A percentile compares a stretch with the other conserved stretches of the same genome.
phyloP scores from a whole-genome alignment of 1,284 basidiomycete genomes.

The Microbotryomycetes sp. region DNA sequence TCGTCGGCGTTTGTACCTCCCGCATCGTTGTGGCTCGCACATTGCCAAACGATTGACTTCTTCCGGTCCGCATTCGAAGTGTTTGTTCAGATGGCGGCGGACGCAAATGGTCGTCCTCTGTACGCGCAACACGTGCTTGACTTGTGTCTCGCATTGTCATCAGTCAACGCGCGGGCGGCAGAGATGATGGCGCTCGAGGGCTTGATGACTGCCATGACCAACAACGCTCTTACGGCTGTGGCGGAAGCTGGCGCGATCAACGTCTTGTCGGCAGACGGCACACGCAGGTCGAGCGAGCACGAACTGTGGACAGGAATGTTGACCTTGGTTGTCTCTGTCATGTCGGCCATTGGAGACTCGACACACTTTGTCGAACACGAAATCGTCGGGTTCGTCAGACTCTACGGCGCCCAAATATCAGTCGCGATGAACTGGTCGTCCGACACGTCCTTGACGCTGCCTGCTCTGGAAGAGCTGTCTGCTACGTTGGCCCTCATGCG shows the following conservation, averaged over 20 bases:
- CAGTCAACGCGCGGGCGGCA: constrained; percentile 60
- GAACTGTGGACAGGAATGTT: constrained; percentile 77
- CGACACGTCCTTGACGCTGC: constrained; percentile 60
- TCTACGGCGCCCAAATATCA: constrained; percentile 73
- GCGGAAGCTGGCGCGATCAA: constrained; percentile 67
- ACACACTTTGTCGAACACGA: constrained; percentile 78
- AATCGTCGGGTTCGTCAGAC: constrained; percentile 72
- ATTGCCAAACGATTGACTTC: constrained; percentile 73
- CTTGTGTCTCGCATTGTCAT: constrained; percentile 77
- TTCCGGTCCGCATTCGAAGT: constrained; percentile 69
- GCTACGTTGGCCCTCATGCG: constrained; percentile 56
- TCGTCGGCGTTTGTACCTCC: constrained; percentile 53
- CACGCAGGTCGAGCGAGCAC: constrained; percentile 68
- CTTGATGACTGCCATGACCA: constrained; percentile 69
- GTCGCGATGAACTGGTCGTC: constrained; percentile 70
- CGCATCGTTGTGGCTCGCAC: constrained; percentile 67
- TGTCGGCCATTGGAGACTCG: constrained; percentile 52
- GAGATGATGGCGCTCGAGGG: constrained; percentile 80
- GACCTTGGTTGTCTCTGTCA: constrained; percentile 65
- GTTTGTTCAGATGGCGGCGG: constrained; percentile 25
- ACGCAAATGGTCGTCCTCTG: constrained; percentile 43
- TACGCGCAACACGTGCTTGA: constrained; percentile 68
- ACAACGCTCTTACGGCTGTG: constrained; percentile 66
- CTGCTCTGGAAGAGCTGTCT: constrained; percentile 71
- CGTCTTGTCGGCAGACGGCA: constrained; percentile 58